A percentile compares a stretch with the other conserved stretches of the same genome.
phyloP scores from a whole-genome alignment of 441 rosid genomes.

The Syzygium malaccense region DNA sequence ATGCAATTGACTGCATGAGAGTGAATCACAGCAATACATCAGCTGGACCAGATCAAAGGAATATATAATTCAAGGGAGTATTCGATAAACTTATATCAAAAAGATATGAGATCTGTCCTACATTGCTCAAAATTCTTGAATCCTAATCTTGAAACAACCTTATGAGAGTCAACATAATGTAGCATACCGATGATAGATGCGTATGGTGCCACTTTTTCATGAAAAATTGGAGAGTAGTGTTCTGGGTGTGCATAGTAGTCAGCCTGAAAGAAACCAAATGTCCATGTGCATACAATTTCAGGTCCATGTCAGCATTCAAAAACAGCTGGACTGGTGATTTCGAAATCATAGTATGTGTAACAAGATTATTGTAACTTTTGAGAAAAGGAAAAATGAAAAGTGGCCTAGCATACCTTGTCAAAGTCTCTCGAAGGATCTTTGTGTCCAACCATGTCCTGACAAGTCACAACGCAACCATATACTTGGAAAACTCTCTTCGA shows the following conservation, averaged over 20 bases:
- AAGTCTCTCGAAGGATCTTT: conserved; percentile 55
- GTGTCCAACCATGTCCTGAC: conserved; percentile 80
- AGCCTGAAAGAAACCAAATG: conserved; percentile 33
- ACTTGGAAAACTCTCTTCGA: conserved; percentile 73
- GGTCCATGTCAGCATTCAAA: not conserved
- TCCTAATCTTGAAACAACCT: not conserved
- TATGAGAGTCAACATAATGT: not conserved
- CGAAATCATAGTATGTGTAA: not conserved
- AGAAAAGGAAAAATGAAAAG: not conserved
- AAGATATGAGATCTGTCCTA: not conserved
- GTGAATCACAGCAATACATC: not conserved
- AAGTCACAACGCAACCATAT: conserved; percentile 76
- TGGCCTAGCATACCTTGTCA: conserved; percentile 50
- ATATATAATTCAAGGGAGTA: not conserved
- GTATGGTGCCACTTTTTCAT: conserved; percentile 75
- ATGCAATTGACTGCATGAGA: conserved; percentile 74
- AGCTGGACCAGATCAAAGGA: not conserved
- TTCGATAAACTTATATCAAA: not conserved
- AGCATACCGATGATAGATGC: conserved; percentile 75
- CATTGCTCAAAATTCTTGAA: not conserved
- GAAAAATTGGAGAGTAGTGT: conserved; percentile 74
- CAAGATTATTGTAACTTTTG: not conserved
- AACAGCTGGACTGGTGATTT: not conserved
- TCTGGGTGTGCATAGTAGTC: conserved; percentile 95
- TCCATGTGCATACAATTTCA: not conserved